These are phyloP conservation scores for Dothidotthia symphoricarpi DNA, from an alignment of 2,329 filamentous ascomycete species.

Conservation along the genomic window DNA sequence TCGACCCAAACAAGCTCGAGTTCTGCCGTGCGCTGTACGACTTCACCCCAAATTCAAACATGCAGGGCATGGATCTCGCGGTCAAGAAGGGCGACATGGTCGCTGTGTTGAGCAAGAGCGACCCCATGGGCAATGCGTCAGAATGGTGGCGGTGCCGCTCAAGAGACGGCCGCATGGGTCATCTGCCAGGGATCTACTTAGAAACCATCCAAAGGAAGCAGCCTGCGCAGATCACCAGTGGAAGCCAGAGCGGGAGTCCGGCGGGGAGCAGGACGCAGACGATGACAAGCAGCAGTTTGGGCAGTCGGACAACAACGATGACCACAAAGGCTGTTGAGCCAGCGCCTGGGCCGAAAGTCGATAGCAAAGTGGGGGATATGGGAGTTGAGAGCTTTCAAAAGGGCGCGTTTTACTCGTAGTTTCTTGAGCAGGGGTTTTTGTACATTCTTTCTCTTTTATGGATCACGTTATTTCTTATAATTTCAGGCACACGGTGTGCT, in stretches of 20 bases:
- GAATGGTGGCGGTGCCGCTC: slow-evolving; percentile 98
- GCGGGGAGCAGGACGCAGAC: slow-evolving; percentile 55
- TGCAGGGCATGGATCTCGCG: slow-evolving; percentile 76
- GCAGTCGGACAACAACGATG: slow-evolving; percentile 47
- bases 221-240: slow-evolving; percentile 48
- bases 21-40: slow-evolving; percentile 96
- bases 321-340: slow-evolving; percentile 44
- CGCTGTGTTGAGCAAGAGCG: slow-evolving; percentile 86
- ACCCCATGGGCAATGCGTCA: slow-evolving; percentile 85
- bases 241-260: slow-evolving; percentile 42
- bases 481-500: too few species aligned
- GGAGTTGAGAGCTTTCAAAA: slow-evolving; percentile 70
- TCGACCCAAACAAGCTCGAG: slow-evolving; percentile 89
- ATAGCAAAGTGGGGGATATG: slow-evolving; percentile 63
- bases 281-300: slow-evolving; percentile 50
- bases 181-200: slow-evolving; percentile 86
- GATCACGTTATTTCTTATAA: background rate
- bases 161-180: slow-evolving; percentile 84
- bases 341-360: slow-evolving; percentile 46
- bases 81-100: slow-evolving; percentile 96
- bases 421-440: slow-evolving; percentile 8
- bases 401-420: slow-evolving; percentile 64
- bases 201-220: slow-evolving; percentile 66
- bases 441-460: background rate
- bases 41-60: slow-evolving; percentile 75